Conservation (phyloP, 345 rosid genomes). For the Sapria himalayana region DNA sequence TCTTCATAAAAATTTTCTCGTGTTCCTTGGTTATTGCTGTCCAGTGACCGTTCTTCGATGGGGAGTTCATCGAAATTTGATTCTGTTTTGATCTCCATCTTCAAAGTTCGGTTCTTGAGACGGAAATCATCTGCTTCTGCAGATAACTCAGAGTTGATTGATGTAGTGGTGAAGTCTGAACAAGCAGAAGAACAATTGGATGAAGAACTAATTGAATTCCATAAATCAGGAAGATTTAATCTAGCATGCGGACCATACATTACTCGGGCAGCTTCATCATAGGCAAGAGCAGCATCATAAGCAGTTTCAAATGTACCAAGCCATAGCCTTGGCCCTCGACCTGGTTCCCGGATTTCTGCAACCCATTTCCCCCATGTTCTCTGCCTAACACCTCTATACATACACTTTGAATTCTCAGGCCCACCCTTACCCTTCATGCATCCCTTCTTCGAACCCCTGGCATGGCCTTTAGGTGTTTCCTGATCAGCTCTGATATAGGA, state of each 20-base stretch:
- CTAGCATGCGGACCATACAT: slow-evolving; percentile 47
- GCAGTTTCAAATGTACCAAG: slow-evolving; percentile 65
- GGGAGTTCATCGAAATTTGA: too few species aligned
- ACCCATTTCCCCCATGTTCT: slow-evolving; percentile 95
- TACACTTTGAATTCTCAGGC: slow-evolving; percentile 36
- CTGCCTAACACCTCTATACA: slow-evolving; percentile 70
- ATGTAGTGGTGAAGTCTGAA: slow-evolving; percentile 15
- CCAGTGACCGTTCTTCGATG: too few species aligned
- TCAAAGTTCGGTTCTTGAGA: too few species aligned
- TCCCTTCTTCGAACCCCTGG: slow-evolving; percentile 60
- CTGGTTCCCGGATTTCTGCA: slow-evolving; percentile 76
- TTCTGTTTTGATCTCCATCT: too few species aligned
- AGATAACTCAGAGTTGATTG: slow-evolving; percentile 27
- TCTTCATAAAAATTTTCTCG: too few species aligned
- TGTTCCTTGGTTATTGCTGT: too few species aligned
- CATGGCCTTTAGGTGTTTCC: slow-evolving; percentile 23
- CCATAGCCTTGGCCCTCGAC: slow-evolving; percentile 45
- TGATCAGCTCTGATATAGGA: slow-evolving; percentile 9
- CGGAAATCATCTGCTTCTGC: slow-evolving; percentile 12
- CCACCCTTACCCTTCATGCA: slow-evolving; percentile 98
- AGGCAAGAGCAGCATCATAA: slow-evolving; percentile 56
- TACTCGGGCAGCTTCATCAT: slow-evolving; percentile 57
- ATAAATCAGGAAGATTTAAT: slow-evolving; percentile 26
- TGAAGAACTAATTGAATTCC: background rate
- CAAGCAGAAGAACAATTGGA: slow-evolving; percentile 9